phyloP scores from a whole-genome alignment of 345 rosid species.

The Eucalyptus guilfoylei region DNA sequence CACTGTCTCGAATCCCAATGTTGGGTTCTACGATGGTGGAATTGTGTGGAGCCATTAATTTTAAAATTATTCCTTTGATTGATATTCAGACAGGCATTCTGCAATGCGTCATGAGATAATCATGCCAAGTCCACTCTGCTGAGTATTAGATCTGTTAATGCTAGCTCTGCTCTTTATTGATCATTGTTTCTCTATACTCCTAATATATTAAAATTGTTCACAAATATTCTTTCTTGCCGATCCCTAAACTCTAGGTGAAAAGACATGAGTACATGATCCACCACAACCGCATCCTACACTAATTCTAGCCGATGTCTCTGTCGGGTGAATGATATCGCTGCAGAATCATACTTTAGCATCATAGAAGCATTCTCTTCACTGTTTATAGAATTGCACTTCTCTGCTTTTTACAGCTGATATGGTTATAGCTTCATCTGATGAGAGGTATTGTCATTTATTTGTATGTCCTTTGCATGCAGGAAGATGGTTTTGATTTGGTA shows the following conservation, averaged over 20 bases:
- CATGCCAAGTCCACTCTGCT: background rate
- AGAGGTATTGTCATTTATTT: background rate
- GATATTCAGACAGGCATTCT: too few species aligned
- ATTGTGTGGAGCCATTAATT: background rate
- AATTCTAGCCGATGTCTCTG: background rate
- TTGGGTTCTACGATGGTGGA: background rate
- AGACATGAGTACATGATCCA: too few species aligned
- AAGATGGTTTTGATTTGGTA: constrained; percentile 33
- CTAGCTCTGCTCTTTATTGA: background rate
- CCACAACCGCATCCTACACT: background rate
- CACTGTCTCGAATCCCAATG: background rate
- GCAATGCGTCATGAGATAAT: background rate
- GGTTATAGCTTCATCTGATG: background rate
- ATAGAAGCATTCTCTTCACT: background rate
- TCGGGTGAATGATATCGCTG: background rate
- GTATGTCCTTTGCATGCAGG: constrained; percentile 16
- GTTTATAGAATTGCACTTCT: background rate
- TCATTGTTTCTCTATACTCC: background rate
- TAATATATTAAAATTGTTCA: background rate
- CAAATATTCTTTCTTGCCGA: background rate
- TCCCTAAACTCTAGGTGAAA: background rate
- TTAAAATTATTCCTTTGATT: background rate
- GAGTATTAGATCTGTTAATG: background rate
- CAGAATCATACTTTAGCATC: background rate
- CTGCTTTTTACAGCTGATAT: background rate